A percentile compares a stretch with the other conserved stretches of the same genome.
phyloP scores from a whole-genome alignment of 2,329 filamentous ascomycete species.

The Diaporthe amygdali region DNA sequence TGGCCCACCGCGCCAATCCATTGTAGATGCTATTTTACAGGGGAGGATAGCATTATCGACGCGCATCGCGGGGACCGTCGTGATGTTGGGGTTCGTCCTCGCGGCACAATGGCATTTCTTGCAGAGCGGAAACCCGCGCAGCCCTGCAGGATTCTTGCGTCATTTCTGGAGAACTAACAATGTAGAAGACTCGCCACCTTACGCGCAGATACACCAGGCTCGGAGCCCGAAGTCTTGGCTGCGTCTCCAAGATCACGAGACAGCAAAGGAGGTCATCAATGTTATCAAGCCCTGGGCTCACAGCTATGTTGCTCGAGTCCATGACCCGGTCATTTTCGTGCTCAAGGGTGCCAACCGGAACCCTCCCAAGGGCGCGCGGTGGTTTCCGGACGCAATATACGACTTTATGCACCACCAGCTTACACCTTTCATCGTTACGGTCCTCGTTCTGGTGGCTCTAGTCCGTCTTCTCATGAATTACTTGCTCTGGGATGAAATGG shows the following conservation, averaged over 20 bases:
- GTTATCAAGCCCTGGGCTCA: slow-evolving; percentile 74
- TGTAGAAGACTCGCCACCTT: slow-evolving; percentile 38
- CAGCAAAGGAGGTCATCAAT: slow-evolving; percentile 77
- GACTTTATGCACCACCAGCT: slow-evolving; percentile 70
- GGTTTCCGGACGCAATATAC: slow-evolving; percentile 63
- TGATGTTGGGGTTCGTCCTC: slow-evolving; percentile 74
- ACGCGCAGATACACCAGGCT: slow-evolving; percentile 73
- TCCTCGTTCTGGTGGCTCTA: slow-evolving; percentile 67
- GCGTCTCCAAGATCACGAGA: slow-evolving; percentile 78
- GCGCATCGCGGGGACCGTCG: slow-evolving; percentile 74
- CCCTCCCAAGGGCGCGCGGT: slow-evolving; percentile 53
- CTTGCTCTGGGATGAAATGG: slow-evolving; percentile 70
- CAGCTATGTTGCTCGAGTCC: slow-evolving; percentile 76
- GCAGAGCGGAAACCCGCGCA: slow-evolving; percentile 41
- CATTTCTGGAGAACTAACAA: slow-evolving; percentile 38
- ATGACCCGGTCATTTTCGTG: slow-evolving; percentile 77
- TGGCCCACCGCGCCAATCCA: slow-evolving; percentile 48
- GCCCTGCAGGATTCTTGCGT: slow-evolving; percentile 28
- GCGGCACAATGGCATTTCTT: slow-evolving; percentile 82
- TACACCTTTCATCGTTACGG: slow-evolving; percentile 63
- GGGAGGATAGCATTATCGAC: slow-evolving; percentile 74
- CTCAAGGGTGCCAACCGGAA: slow-evolving; percentile 71
- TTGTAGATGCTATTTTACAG: slow-evolving; percentile 66
- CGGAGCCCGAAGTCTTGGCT: slow-evolving; percentile 80
- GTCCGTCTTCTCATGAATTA: slow-evolving; percentile 77